phyloP scores from a whole-genome alignment of 1,284 basidiomycete genomes.

The Fomitiporia mediterranea region DNA sequence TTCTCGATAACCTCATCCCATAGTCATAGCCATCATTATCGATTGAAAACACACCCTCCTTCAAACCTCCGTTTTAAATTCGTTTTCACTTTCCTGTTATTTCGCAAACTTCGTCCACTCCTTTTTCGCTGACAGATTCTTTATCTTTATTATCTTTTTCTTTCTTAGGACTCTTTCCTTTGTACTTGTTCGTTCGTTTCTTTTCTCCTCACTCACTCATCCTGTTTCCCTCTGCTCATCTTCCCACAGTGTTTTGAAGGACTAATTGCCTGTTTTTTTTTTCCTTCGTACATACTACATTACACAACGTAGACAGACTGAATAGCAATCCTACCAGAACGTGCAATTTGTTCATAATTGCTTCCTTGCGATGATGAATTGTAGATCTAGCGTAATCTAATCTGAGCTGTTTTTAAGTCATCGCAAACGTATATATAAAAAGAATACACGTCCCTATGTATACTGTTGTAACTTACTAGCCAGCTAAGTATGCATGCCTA shows the following conservation, averaged over 20 bases:
- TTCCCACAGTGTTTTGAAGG: neutral
- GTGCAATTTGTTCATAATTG: too few relatives aligned
- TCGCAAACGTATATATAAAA: too few relatives aligned
- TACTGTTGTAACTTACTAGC: too few relatives aligned
- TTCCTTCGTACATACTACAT: too few relatives aligned
- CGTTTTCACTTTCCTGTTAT: neutral
- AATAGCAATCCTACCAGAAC: too few relatives aligned
- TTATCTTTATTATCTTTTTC: conserved; percentile 8
- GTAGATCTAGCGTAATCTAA: too few relatives aligned
- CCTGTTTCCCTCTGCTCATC: neutral
- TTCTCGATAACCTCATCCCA: neutral
- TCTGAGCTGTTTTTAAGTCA: too few relatives aligned
- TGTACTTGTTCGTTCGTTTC: neutral
- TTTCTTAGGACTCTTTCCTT: neutral
- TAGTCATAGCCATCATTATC: neutral
- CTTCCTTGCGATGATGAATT: too few relatives aligned
- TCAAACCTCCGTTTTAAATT: neutral
- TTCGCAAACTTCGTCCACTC: conserved; percentile 3
- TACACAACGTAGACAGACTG: too few relatives aligned
- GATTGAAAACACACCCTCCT: neutral
- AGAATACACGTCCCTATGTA: too few relatives aligned
- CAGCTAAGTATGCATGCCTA: too few relatives aligned
- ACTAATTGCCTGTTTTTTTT: too few relatives aligned
- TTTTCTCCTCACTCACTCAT: neutral
- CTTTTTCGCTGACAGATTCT: neutral